Base-by-base conservation (phyloP, 148 eudicot genomes). In the Spergularia marina region DNA sequence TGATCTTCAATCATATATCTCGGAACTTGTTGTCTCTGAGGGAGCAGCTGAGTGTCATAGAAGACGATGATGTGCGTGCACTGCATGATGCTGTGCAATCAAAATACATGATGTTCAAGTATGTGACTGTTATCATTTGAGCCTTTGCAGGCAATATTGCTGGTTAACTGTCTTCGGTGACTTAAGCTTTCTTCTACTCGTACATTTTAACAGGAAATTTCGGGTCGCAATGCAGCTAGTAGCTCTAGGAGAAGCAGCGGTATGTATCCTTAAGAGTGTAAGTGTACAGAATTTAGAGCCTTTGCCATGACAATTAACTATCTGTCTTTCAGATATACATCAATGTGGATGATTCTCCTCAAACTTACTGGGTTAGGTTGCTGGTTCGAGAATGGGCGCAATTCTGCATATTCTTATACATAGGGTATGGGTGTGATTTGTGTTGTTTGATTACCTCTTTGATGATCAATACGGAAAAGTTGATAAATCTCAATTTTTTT, bases 101-200 rank as follows among this genome's bases (percentile, higher is more conserved):
- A 36, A 94, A 94, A 77, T 92, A 87, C 73, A 74, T 81, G 68
- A 92, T 94, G 96, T 89, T 92, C 87, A 94, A 90, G 98, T 94
- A 94, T 60, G 92, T 59, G 25, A 56, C 21, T 57, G 12, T 16
- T 25, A 41, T 51, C 60, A 40, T 62, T 58, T 25, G 34, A 44
- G 15, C 54, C 40, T n/a, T n/a, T 20, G 14, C 18, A 17, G 40
- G 17, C 64, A 63, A 61, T 14, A 12, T 16, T 62, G 21, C 36
- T 56, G 18, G 7, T 20, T 14, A 53, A 34, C 68, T 39, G 23
- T 61, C 10, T 60, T 53, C 57, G 10, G 15, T 60, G 59, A 17
- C 56, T 77, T 65, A 49, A 34, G 9, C 20, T 63, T 52, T 65
- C 57, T 76, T 6, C 69, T 52, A 82, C n/a, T n/a, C n/a, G n/a